These are phyloP conservation scores for Thalia dealbata DNA, from an alignment of 176 grass and related monocot genomes.

Conservation along the genomic window DNA sequence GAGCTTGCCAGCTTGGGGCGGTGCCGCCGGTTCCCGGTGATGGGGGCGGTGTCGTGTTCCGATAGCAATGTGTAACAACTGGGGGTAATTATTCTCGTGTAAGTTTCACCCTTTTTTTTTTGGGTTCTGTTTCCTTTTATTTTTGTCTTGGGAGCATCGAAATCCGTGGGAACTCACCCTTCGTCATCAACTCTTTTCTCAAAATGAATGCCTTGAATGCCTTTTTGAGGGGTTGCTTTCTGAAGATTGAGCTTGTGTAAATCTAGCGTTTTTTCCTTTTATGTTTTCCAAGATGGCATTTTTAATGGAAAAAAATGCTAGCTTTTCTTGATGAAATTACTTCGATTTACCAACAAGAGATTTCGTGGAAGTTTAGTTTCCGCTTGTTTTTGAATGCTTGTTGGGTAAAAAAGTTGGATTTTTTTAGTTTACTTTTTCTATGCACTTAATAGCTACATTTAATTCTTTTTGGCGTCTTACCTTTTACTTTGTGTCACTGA, in stretches of 20 bases:
- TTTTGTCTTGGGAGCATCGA: background rate
- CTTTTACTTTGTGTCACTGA: background rate
- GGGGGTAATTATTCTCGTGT: background rate
- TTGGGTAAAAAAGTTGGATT: background rate
- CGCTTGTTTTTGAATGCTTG: background rate
- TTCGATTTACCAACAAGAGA: background rate
- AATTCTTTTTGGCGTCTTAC: background rate
- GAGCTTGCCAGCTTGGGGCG: background rate
- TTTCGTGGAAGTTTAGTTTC: background rate
- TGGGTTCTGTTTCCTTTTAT: background rate
- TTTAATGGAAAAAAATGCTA: background rate
- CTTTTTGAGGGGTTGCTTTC: background rate
- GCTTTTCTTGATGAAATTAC: background rate
- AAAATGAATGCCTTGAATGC: background rate
- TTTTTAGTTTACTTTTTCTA: background rate
- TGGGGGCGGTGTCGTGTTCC: background rate
- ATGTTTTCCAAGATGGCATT: background rate
- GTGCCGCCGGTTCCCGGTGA: background rate
- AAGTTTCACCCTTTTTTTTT: background rate
- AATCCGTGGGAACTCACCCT: background rate
- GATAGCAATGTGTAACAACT: background rate
- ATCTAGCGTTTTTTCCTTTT: background rate
- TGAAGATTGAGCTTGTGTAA: background rate
- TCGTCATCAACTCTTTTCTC: background rate
- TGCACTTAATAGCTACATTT: background rate